Conservation (phyloP, 495 filamentous ascomycete genomes). For the Penicillium riverlandense region DNA sequence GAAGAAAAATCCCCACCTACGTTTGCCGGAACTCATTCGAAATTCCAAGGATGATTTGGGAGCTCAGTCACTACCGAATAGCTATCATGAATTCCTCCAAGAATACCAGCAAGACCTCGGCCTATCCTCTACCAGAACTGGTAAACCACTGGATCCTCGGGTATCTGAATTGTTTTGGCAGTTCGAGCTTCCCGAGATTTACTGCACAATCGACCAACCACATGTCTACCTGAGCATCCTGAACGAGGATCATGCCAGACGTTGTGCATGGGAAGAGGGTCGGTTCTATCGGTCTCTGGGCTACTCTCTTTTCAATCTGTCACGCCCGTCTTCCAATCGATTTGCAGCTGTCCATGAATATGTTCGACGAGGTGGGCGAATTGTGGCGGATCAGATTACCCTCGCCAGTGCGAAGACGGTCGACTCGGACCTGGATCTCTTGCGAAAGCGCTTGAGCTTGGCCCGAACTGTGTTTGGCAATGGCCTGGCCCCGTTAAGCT, state of each 20-base stretch:
- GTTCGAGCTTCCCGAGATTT: constrained; percentile 12
- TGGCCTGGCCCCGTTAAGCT: constrained; percentile 3
- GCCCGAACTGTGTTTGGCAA: constrained; percentile 7
- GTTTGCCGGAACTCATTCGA: constrained; percentile 25
- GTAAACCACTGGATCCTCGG: constrained; percentile 21
- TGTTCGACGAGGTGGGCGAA: constrained; percentile 34
- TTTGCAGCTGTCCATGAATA: constrained; percentile 36
- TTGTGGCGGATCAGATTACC: constrained; percentile 20
- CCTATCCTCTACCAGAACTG: neutral
- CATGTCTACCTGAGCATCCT: constrained; percentile 54
- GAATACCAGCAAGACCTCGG: constrained; percentile 28
- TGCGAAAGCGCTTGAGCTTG: constrained; percentile 13
- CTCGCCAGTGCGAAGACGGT: constrained; percentile 14
- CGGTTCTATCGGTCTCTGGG: constrained; percentile 45
- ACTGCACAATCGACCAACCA: constrained; percentile 6
- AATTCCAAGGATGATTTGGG: constrained; percentile 13
- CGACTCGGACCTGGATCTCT: constrained; percentile 1
- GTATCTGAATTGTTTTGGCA: constrained; percentile 32
- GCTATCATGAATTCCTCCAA: constrained; percentile 35
- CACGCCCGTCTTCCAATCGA: constrained; percentile 12
- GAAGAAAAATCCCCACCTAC: constrained; percentile 10
- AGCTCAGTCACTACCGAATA: constrained; percentile 2
- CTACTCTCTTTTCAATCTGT: constrained; percentile 49
- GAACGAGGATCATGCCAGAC: constrained; percentile 48
- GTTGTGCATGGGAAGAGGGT: constrained; percentile 59